phyloP scores from a whole-genome alignment of 2,329 filamentous ascomycete species.

The Mycocentrospora acerina region DNA sequence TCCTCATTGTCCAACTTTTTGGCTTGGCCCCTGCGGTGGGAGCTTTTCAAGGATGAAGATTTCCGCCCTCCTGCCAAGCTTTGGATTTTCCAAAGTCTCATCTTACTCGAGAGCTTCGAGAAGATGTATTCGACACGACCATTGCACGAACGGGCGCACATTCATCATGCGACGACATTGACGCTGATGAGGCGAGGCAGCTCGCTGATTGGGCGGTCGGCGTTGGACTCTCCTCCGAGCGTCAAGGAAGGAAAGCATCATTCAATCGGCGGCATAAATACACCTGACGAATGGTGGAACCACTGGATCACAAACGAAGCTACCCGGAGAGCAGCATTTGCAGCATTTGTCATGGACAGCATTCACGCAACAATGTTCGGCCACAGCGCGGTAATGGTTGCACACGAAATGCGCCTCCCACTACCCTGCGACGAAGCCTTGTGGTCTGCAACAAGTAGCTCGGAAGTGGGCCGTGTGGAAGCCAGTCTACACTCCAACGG shows the following conservation, averaged over 20 bases:
- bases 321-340: slow-evolving; percentile 85
- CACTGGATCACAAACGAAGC: slow-evolving; percentile 95
- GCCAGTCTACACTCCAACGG: slow-evolving; percentile 77
- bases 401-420: slow-evolving; percentile 88
- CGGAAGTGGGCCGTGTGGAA: slow-evolving; percentile 83
- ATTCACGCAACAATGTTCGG: slow-evolving; percentile 98
- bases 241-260: slow-evolving; percentile 62
- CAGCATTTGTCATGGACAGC: slow-evolving; percentile 91
- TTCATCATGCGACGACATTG: slow-evolving; percentile 93
- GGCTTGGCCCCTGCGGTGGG: slow-evolving; percentile 91
- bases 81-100: slow-evolving; percentile 90
- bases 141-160: slow-evolving; percentile 90
- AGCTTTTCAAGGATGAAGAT: slow-evolving; percentile 88
- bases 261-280: slow-evolving; percentile 57
- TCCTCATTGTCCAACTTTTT: slow-evolving; percentile 85
- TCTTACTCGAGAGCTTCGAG: slow-evolving; percentile 90
- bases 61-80: slow-evolving; percentile 91
- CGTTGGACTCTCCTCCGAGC: slow-evolving; percentile 80
- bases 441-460: slow-evolving; percentile 86
- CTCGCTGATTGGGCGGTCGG: slow-evolving; percentile 82
- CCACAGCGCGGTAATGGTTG: slow-evolving; percentile 94
- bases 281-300: slow-evolving; percentile 89
- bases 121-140: slow-evolving; percentile 96
- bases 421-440: slow-evolving; percentile 89
- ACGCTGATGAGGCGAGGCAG: slow-evolving; percentile 93